A percentile compares a stretch with the other conserved stretches of the same genome.
phyloP scores from a whole-genome alignment of 2,329 filamentous ascomycete species.

The Aspergillus sclerotialis region DNA sequence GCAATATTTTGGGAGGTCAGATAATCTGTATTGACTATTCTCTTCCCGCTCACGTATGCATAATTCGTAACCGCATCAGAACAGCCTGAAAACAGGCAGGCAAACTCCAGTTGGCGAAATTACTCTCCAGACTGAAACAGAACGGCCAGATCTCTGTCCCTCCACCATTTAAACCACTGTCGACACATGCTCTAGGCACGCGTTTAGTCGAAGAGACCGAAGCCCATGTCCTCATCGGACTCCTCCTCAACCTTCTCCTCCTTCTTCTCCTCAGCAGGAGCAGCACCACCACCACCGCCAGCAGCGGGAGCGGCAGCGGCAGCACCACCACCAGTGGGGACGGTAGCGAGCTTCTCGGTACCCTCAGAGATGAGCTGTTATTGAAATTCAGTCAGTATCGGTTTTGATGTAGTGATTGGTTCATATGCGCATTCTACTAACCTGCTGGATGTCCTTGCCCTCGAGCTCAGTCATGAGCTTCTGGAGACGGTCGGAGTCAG shows the following conservation, averaged over 20 bases:
- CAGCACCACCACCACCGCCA: slow-evolving; percentile 62
- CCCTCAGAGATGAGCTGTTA: slow-evolving; percentile 82
- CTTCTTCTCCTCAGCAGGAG: slow-evolving; percentile 60
- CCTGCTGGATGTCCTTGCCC: slow-evolving; percentile 73
- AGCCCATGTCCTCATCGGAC: slow-evolving; percentile 68
- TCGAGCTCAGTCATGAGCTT: slow-evolving; percentile 75
- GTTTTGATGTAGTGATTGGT: slow-evolving; percentile 1
- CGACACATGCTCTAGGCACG: slow-evolving; percentile 17
- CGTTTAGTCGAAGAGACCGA: slow-evolving; percentile 60
- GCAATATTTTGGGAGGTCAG: slow-evolving; percentile 25
- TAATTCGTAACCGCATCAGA: slow-evolving; percentile 32
- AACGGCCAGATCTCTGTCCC: slow-evolving; percentile 41
- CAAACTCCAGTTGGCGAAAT: slow-evolving; percentile 20
- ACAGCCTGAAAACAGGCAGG: slow-evolving; percentile 25
- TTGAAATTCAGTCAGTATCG: slow-evolving; percentile 9
- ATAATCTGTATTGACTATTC: slow-evolving; percentile 30
- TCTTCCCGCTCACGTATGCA: slow-evolving; percentile 26
- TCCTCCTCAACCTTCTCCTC: slow-evolving; percentile 76
- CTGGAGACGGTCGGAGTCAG: slow-evolving; percentile 76
- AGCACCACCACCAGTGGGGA: slow-evolving; percentile 77
- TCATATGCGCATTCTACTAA: slow-evolving; percentile 40
- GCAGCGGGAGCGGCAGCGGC: slow-evolving; percentile 41
- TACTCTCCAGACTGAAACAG: slow-evolving; percentile 21
- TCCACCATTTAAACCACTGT: slow-evolving; percentile 56
- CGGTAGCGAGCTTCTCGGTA: slow-evolving; percentile 89